Percentiles rank a stretch among this genome's conserved stretches.
Evolutionary conservation across 2,329 filamentous ascomycete species (phyloP).

Genomic region (Trichoderma semiorbis): DNA sequence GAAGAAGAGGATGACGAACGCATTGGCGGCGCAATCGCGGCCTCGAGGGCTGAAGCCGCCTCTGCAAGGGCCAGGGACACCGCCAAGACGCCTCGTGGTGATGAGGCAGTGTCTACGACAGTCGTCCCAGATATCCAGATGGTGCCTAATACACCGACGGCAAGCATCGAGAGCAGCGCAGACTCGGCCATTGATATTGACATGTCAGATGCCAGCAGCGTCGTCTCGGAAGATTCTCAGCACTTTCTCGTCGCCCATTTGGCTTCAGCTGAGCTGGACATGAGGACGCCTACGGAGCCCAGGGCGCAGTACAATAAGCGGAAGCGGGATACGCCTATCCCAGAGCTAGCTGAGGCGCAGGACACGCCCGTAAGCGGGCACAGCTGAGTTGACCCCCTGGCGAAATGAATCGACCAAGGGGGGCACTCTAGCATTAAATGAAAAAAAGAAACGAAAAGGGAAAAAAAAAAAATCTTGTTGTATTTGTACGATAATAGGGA

Average conservation of each 20-base stretch:
- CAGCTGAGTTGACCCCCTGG: background rate
- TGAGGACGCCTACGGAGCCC: constrained; percentile 39
- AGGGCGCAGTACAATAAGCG: constrained; percentile 11
- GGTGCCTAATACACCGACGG: constrained; percentile 36
- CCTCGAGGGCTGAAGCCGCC: constrained; percentile 35
- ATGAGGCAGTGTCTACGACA: background rate
- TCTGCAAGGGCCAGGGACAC: constrained; percentile 20
- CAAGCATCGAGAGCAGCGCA: constrained; percentile 38
- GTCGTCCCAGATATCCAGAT: constrained; percentile 10
- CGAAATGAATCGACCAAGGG: background rate
- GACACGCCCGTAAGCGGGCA: background rate
- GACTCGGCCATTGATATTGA: constrained; percentile 41
- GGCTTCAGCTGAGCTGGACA: constrained; percentile 32
- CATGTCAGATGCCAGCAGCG: constrained; percentile 48
- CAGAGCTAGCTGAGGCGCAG: constrained; percentile 22
- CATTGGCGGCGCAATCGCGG: constrained; percentile 42
- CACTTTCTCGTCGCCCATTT: constrained; percentile 26
- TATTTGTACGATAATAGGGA: background rate
- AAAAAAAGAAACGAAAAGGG: background rate
- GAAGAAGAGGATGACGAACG: constrained; percentile 42
- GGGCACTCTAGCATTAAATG: background rate
- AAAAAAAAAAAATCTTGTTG: background rate
- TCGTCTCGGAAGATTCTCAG: constrained; percentile 32
- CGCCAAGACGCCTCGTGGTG: constrained; percentile 9
- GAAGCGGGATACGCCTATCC: constrained; percentile 27